Evolutionary conservation across 345 rosid genomes (phyloP).

Genomic region (Brassica juncea): DNA sequence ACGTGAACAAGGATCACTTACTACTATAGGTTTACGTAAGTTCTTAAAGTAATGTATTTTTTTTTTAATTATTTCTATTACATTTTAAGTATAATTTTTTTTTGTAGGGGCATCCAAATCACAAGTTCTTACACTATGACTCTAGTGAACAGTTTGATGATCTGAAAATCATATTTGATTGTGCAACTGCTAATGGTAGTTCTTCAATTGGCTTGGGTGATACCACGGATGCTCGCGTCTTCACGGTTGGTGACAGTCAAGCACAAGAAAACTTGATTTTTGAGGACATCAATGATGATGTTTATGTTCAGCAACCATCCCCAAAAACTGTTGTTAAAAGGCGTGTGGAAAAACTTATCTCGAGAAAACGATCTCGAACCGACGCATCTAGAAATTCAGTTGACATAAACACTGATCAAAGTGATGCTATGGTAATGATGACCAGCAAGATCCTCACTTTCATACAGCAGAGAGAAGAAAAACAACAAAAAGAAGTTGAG

Average conservation of each 20-base stretch:
- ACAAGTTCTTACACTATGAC: too few relatives aligned
- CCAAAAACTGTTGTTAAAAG: neutral
- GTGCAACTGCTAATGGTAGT: neutral
- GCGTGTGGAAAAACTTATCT: neutral
- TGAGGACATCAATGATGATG: neutral
- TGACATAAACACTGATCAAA: neutral
- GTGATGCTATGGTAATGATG: neutral
- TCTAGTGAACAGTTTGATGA: too few relatives aligned
- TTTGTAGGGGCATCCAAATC: too few relatives aligned
- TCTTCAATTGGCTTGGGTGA: neutral
- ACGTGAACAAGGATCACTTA: neutral
- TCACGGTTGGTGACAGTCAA: neutral
- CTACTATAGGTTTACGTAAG: too few relatives aligned
- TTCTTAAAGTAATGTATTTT: too few relatives aligned
- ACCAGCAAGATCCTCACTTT: neutral
- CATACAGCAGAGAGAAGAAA: constrained; percentile 10
- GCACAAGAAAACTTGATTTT: neutral
- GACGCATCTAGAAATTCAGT: neutral
- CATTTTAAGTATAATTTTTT: neutral
- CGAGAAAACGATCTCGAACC: neutral
- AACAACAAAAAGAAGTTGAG: neutral
- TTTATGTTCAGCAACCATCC: too few relatives aligned
- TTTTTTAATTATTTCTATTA: neutral
- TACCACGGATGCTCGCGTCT: neutral
- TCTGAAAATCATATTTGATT: too few relatives aligned